Evolutionary conservation across 106 monocot species (phyloP).

Genomic region (Phalaenopsis aphrodite): DNA sequence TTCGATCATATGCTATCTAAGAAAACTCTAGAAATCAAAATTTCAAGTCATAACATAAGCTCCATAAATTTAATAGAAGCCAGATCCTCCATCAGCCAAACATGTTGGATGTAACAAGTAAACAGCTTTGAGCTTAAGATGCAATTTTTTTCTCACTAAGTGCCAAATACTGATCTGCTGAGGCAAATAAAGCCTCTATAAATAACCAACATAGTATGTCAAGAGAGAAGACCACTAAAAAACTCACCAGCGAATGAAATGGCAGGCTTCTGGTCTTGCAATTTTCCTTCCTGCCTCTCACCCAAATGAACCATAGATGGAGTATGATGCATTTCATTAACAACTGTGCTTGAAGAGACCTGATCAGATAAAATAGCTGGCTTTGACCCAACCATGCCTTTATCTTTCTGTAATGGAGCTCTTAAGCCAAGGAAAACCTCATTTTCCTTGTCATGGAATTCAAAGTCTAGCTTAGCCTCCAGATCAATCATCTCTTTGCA

Average conservation of each 20-base stretch:
- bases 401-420: not conserved
- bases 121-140: too few species aligned
- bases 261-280: conserved; percentile 1
- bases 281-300: conserved; percentile 6
- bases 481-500: conserved; percentile 21
- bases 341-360: conserved; percentile 9
- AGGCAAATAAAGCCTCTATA: too few species aligned
- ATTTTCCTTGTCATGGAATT: conserved; percentile 11
- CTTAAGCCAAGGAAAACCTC: conserved; percentile 1
- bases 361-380: not conserved
- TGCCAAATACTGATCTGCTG: too few species aligned
- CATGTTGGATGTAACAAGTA: too few species aligned
- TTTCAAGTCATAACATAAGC: too few species aligned
- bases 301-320: conserved; percentile 3
- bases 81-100: too few species aligned
- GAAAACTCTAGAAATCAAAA: too few species aligned
- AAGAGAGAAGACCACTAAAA: too few species aligned
- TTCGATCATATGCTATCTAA: too few species aligned
- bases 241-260: not conserved
- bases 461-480: conserved; percentile 23
- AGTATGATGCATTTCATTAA: not conserved
- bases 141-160: too few species aligned
- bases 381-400: not conserved
- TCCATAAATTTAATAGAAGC: too few species aligned
- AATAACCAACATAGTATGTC: too few species aligned